Evolutionary conservation across 225 moss, liverwort and hornwort species (phyloP), one percentile per base, ranked within the genome.

Genomic region (Anthoceros angustus): DNA sequence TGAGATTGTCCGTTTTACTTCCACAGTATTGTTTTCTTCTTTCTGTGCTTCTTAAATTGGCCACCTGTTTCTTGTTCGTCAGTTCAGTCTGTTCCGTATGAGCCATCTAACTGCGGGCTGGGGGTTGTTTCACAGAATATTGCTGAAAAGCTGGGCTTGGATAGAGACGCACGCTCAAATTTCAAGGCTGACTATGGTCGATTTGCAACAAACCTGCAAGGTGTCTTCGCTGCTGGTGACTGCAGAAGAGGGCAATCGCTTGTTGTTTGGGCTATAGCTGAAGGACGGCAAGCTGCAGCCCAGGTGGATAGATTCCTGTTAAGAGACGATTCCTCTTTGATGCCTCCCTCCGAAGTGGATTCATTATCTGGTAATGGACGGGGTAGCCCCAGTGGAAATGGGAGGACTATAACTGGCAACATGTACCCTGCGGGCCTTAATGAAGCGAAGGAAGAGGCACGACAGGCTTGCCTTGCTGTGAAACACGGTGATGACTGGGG

Each of bases 201-300:
- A 46, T 86, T 77, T 62, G 77, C 81, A 12, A 88, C 88, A 38
- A 88, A 82, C 63, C 67, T 82, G 45, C 74, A 88, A 76, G 88
- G 82, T 6, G 82, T 88, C 6, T 88, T 88, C 23, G 88, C 82
- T n/a, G 88, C 83, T 38, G 86, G 83, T 61, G 88, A 82, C 40
- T 88, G 86, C 64, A 73, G 88, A 64, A 76, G 86, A 70, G 82
- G 86, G 14, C 86, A 79, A 45, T 86, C 86, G 40, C 74, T 90
- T 60, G 87, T 90, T 3, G 90, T 90, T 3, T 90, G 90, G 90
- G 90, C 90, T 3, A 90, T 90, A 41, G 73, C 87, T 5, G 90
- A 90, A 74, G 90, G 90, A 18, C 66, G 90, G 70, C 83, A 87
- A 74, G 90, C 87, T 38, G 90, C 90, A 50, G 74, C 77, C 7